phyloP scores from a whole-genome alignment of 495 filamentous ascomycete species.

The Neurospora cerealis region DNA sequence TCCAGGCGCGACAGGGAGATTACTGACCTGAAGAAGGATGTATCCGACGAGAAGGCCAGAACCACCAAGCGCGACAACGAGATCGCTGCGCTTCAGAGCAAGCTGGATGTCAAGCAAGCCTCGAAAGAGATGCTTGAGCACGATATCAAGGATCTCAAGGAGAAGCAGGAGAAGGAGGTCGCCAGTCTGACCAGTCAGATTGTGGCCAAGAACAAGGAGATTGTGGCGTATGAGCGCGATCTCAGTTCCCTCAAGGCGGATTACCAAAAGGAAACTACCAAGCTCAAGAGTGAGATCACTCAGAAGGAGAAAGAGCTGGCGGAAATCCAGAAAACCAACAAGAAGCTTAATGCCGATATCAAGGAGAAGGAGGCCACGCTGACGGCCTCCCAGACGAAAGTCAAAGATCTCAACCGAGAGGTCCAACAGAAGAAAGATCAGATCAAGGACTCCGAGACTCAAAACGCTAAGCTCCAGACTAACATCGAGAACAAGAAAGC shows the following conservation, averaged over 20 bases:
- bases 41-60: neutral
- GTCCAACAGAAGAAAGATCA: neutral
- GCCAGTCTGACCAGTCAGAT: neutral
- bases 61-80: neutral
- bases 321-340: neutral
- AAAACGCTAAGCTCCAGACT: neutral
- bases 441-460: neutral
- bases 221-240: neutral
- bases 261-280: neutral
- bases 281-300: neutral
- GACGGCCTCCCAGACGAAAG: neutral
- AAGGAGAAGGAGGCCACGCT: neutral
- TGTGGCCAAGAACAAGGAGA: neutral
- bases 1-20: neutral
- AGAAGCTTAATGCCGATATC: neutral
- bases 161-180: neutral
- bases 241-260: neutral
- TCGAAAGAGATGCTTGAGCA: neutral
- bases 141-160: neutral
- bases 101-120: neutral
- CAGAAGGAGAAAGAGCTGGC: neutral
- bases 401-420: neutral
- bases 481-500: neutral
- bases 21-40: neutral
- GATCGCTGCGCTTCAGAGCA: neutral